A percentile compares a stretch with the other conserved stretches of the same genome.
phyloP scores from a whole-genome alignment of 495 filamentous ascomycete genomes.

The Hypoxylon lenormandii region DNA sequence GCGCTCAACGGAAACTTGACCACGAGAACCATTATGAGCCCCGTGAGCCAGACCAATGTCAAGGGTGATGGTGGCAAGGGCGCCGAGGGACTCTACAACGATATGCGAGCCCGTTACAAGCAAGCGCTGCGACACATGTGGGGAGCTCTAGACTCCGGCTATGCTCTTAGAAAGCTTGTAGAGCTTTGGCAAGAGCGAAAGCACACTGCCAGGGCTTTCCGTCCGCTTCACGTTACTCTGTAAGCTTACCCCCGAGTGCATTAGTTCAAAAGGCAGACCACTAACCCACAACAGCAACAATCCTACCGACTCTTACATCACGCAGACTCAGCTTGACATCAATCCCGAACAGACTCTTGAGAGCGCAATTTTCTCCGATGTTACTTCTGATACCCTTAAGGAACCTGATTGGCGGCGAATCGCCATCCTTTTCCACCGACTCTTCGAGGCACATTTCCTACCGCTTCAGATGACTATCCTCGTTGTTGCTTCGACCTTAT shows the following conservation, averaged over 20 bases:
- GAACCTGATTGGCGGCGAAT: slow-evolving; percentile 61
- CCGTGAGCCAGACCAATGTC: slow-evolving; percentile 76
- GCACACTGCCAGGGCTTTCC: slow-evolving; percentile 62
- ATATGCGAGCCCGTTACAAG: slow-evolving; percentile 70
- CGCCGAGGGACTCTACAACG: slow-evolving; percentile 62
- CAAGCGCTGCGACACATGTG: slow-evolving; percentile 79
- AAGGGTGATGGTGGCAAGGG: slow-evolving; percentile 65
- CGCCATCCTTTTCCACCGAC: slow-evolving; percentile 66
- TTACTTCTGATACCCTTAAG: slow-evolving; percentile 59
- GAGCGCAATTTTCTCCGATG: slow-evolving; percentile 63
- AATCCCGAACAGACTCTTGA: slow-evolving; percentile 55
- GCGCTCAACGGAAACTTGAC: slow-evolving; percentile 72
- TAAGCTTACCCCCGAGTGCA: slow-evolving; percentile 41
- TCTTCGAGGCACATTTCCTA: slow-evolving; percentile 77
- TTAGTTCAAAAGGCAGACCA: neutral
- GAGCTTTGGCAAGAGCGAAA: slow-evolving; percentile 64
- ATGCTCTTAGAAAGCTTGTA: slow-evolving; percentile 63
- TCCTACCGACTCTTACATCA: slow-evolving; percentile 60
- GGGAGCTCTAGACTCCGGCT: slow-evolving; percentile 75
- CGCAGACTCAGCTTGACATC: slow-evolving; percentile 57
- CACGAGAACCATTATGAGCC: slow-evolving; percentile 65
- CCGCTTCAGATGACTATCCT: slow-evolving; percentile 72
- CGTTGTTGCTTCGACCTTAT: slow-evolving; percentile 69
- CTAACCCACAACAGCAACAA: slow-evolving; percentile 51
- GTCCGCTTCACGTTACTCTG: slow-evolving; percentile 63